phyloP scores from a whole-genome alignment of 805 yeast genomes.

The Ascoidea rubescens region DNA sequence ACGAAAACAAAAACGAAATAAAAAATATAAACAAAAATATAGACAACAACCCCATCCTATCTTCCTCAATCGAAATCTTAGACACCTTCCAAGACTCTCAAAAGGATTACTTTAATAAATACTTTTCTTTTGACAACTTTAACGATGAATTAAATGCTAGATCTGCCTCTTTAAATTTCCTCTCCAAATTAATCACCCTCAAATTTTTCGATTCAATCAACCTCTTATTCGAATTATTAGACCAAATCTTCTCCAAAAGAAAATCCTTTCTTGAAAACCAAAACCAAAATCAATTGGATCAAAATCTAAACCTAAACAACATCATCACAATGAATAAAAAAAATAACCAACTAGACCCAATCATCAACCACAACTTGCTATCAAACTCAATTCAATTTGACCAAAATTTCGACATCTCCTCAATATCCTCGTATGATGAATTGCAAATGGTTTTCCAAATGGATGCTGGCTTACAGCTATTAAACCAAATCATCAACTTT shows the following conservation, averaged over 20 bases:
- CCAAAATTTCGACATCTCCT: conserved; percentile 36
- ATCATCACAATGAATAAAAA: neutral
- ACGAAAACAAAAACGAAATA: no score
- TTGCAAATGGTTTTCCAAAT: conserved; percentile 42
- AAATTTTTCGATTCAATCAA: neutral
- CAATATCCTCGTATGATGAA: conserved; percentile 58
- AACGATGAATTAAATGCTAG: neutral
- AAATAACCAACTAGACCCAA: conserved; percentile 14
- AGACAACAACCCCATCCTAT: no score
- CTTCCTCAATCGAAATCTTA: conserved; percentile 16
- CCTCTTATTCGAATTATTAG: neutral
- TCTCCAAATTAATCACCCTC: neutral
- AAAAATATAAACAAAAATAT: no score
- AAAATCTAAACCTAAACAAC: no score
- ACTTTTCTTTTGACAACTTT: conserved; percentile 19
- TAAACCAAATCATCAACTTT: conserved; percentile 58
- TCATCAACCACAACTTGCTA: conserved; percentile 39
- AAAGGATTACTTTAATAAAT: conserved; percentile 33
- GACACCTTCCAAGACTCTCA: conserved; percentile 39
- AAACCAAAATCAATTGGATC: neutral
- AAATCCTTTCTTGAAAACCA: no score
- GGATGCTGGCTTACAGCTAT: conserved; percentile 38
- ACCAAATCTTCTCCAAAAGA: neutral
- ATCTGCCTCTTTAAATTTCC: neutral
- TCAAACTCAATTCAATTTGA: conserved; percentile 49